Base-by-base conservation (phyloP, 2,329 filamentous ascomycete species). In the Thielaviopsis populi region DNA sequence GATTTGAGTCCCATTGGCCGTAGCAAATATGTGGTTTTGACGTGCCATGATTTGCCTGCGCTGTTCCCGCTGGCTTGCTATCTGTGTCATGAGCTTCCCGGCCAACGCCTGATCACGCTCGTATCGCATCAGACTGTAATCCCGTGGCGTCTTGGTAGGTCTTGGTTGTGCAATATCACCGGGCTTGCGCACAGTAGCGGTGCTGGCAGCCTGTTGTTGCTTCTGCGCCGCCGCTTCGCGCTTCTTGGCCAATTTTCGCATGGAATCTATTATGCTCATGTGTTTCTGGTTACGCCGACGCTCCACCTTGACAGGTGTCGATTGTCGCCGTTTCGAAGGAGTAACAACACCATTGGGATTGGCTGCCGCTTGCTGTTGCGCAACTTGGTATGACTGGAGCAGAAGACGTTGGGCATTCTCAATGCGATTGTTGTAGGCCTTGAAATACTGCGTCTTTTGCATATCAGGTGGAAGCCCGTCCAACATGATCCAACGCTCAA, bases 211-310 rank as follows among this genome's bases (percentile, higher is more conserved):
- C 71, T 96, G 90, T 71, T 92, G 88, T 72, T 94, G 89, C 76
- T 97, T 97, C 71, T 94, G 90, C 33, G 84, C 77, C 30, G 83
- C 81, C 11, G 88, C 87, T 75, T 99, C 94, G 30, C 92, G 84
- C 75, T 96, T 97, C 78, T 96, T 95, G 0, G 91, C 91, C 59
- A 96, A 74, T 73, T 97, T 99, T 50, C 91, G 84, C 89, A 97
- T 96, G 2, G 89, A 89, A 74, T 97, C 92, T 68, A 99, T 86
- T 70, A 97, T 80, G 56, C 88, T 88, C 65, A 97, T 78, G 71
- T 96, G 89, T 71, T 91, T 89, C 67, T 91, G 88, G 68, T 90
- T 89, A 68, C 89, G 85, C 64, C 91, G 84, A 67, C 91, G 84
- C 70, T 97, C 92, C 5, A 99, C 92, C 61, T 89, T 82, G 40